Evolutionary conservation across 495 filamentous ascomycete species (phyloP).

Genomic region (Aspergillus conjunctus): DNA sequence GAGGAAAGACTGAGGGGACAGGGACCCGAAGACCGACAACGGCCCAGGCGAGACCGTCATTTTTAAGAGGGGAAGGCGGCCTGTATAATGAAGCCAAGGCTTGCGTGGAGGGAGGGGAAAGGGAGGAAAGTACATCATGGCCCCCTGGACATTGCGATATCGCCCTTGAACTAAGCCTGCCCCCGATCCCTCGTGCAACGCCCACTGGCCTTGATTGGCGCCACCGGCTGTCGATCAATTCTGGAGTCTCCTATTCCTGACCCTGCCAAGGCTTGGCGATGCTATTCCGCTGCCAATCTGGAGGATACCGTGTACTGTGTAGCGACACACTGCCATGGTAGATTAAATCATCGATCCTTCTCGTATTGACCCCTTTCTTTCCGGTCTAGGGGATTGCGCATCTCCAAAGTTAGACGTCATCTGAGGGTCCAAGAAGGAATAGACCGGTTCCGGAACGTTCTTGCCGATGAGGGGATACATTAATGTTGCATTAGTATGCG

Average conservation of each 20-base stretch:
- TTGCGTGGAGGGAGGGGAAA: conserved; percentile 2
- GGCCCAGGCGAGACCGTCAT: not conserved
- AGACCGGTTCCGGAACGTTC: not conserved
- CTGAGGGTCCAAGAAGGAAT: not conserved
- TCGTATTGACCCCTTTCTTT: too few species aligned
- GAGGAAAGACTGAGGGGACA: not conserved
- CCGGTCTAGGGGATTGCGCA: too few species aligned
- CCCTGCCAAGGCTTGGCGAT: conserved; percentile 20
- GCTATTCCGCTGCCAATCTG: conserved; percentile 11
- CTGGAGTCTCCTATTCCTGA: not conserved
- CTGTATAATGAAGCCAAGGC: conserved; percentile 6
- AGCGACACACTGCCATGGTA: too few species aligned
- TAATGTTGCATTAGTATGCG: conserved; percentile 22
- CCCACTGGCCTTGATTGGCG: conserved; percentile 13
- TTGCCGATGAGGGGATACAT: not conserved
- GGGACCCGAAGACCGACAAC: not conserved
- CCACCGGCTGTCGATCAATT: conserved; percentile 3
- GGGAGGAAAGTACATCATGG: not conserved
- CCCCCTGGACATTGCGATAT: not conserved
- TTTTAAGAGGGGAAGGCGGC: not conserved
- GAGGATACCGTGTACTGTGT: too few species aligned
- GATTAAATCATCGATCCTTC: too few species aligned
- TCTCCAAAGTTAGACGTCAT: too few species aligned
- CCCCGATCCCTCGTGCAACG: conserved; percentile 4
- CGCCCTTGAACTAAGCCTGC: not conserved